Percentiles rank a stretch among this genome's conserved stretches.
phyloP scores from a whole-genome alignment of 148 eudicot species.

The Nepenthes mirabilis region DNA sequence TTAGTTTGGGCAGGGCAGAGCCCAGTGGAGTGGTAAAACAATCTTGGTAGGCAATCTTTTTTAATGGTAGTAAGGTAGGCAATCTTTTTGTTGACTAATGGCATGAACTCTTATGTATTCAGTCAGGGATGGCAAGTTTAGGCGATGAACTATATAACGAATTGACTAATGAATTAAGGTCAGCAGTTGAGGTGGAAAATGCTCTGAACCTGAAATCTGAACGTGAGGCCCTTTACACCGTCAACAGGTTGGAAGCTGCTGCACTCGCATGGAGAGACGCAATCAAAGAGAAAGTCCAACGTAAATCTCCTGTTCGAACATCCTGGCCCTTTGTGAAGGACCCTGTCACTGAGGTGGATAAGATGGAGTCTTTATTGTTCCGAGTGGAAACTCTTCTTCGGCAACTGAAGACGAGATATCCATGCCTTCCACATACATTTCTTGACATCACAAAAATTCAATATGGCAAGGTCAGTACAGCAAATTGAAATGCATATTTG shows the following conservation, averaged over 20 bases:
- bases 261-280: constrained; percentile 58
- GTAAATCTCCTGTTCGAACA: not conserved
- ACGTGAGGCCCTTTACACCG: constrained; percentile 54
- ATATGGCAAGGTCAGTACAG: constrained; percentile 36
- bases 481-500: too few species aligned
- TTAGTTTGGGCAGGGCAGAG: too few species aligned
- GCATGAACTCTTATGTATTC: constrained; percentile 9
- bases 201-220: constrained; percentile 57
- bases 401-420: constrained; percentile 26
- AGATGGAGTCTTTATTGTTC: constrained; percentile 18
- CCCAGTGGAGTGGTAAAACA: too few species aligned
- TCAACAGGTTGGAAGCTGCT: constrained; percentile 85
- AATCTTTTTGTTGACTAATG: not conserved
- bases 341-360: constrained; percentile 33
- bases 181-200: constrained; percentile 36
- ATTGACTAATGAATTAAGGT: constrained; percentile 36
- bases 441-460: constrained; percentile 41
- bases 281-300: not conserved
- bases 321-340: constrained; percentile 39
- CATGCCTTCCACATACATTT: constrained; percentile 46
- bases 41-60: not conserved
- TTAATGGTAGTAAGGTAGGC: too few species aligned
- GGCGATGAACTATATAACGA: constrained; percentile 69
- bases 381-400: constrained; percentile 30
- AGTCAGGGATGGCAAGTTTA: constrained; percentile 73